These are phyloP conservation scores for Phytopythium ostracodes DNA, from an alignment of 352 stramenopile species.

Conservation along the genomic window DNA sequence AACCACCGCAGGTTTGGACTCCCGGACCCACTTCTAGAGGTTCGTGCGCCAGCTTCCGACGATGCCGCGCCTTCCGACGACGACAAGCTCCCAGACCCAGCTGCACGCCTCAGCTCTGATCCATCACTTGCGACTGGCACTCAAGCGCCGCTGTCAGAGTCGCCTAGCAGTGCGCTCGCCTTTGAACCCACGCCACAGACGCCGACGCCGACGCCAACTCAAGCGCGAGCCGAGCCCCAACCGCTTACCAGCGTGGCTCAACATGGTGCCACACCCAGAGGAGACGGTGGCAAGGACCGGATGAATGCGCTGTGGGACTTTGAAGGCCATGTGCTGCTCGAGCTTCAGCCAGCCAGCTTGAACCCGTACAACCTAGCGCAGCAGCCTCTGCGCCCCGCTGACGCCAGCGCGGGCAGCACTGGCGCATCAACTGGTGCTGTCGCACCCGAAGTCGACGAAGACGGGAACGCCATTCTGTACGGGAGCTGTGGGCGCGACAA, in stretches of 20 bases:
- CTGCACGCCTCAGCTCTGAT: neutral
- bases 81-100: neutral
- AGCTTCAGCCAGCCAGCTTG: slow-evolving; percentile 34
- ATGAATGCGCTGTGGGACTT: slow-evolving; percentile 73
- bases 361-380: slow-evolving; percentile 28
- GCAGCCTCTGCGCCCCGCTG: neutral
- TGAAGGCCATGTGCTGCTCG: slow-evolving; percentile 43
- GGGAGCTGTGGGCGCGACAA: slow-evolving; percentile 69
- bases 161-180: neutral
- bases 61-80: neutral
- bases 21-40: no score
- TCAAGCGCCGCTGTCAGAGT: neutral
- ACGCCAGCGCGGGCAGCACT: neutral
- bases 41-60: neutral
- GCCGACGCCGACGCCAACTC: no score
- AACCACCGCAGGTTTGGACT: no score
- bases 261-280: neutral
- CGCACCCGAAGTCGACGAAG: slow-evolving; percentile 27
- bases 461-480: slow-evolving; percentile 50
- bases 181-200: neutral
- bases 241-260: neutral
- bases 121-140: neutral
- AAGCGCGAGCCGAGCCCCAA: neutral
- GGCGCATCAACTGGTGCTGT: neutral
- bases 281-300: slow-evolving; percentile 26